Base-by-base conservation (phyloP, 2,329 filamentous ascomycete genomes). In the Calcarisporium arbuscula region DNA sequence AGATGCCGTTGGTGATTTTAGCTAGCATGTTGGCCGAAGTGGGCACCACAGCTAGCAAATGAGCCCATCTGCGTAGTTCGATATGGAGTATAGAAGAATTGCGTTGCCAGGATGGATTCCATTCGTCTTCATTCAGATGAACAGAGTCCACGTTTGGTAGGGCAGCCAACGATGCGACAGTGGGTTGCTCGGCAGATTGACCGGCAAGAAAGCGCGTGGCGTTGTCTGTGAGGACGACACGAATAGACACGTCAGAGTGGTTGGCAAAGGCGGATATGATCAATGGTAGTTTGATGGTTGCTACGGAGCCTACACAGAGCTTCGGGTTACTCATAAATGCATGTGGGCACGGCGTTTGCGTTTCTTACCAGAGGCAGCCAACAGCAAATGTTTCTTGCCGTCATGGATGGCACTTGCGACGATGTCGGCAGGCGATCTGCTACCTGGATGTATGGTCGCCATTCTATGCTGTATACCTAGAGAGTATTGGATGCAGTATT, bases 41-140 rank as follows among this genome's bases (percentile, higher is more conserved):
- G 0, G 90, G 90, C 8, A 83, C 84, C 39, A 95, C 72, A 12
- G 90, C 37, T 20, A 39, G 68, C 4, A 94, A 51, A 55, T 95
- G 74, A 1, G 87, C 86, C 89, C 67, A 74, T 21, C 83, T 71
- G 19, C 89, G 70, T 35, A 95, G 64, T 57, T 94, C 86, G 47
- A 98, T 96, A 53, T 98, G 92, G 36, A 96, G 62, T 30, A 98
- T 94, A 4, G 70, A 69, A n/a, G 75, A 75, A 4, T 83, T 85
- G 3, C 89, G 72, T 16, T 70, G 74, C 90, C 90, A 96, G 0
- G 85, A 77, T 10, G 68, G 61, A 2, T 60, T 65, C 88, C 89
- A 95, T 59, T 96, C 92, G 44, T 89, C 85, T n/a, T 77, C 74
- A 53, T 96, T 87, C 8, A 72, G 67, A 59, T 95, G 89, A 30